Base-by-base conservation (phyloP, 176 grass and related monocot species). In the Juncus inflexus region DNA sequence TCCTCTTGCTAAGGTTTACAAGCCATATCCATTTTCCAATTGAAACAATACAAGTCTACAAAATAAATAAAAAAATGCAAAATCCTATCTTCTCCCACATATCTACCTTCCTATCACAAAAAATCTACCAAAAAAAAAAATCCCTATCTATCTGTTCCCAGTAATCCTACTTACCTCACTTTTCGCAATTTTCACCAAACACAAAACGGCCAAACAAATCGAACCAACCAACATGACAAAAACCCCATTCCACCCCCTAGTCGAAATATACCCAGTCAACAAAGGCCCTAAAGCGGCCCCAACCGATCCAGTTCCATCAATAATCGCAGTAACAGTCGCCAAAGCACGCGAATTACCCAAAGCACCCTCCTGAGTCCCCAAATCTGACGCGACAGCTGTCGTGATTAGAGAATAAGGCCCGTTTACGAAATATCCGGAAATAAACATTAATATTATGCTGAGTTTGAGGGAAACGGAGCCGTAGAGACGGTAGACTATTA, bases 401-500 rank as follows among this genome's bases (percentile, higher is more conserved):
- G 92, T 97, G 67, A 97, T 97, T n/a, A 97, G 87, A 14, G 92
- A 91, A 60, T 97, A 97, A 14, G 92, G 92, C 47, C 85, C 92
- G 15, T 97, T 97, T 43, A 97, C 92, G 53, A 97, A 91, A 69
- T 76, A 97, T 15, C 92, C 92, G 1, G 92, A 83, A 41, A 97
- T 60, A 63, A 97, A 86, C 92, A 97, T 97, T 74, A 97, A 69
- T 28, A 16, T 64, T 66, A 97, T 74, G 75, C 89, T 91, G 80
- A 86, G 74, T 38, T 72, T 58, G 82, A 89, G 88, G 62, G 92
- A 91, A 77, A 91, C 77, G 74, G 75, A 76, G 74, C 92, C 87
- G 9, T 86, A 91, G 61, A 64, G 60, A 72, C 92, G 80, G 62
- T 97, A 97, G 51, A 86, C 4, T 60, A 97, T 84, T 45, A 97